A percentile compares a stretch with the other conserved stretches of the same genome.
Evolutionary conservation across 768 basidiomycete genomes (phyloP).

Genomic region (Russula compacta): DNA sequence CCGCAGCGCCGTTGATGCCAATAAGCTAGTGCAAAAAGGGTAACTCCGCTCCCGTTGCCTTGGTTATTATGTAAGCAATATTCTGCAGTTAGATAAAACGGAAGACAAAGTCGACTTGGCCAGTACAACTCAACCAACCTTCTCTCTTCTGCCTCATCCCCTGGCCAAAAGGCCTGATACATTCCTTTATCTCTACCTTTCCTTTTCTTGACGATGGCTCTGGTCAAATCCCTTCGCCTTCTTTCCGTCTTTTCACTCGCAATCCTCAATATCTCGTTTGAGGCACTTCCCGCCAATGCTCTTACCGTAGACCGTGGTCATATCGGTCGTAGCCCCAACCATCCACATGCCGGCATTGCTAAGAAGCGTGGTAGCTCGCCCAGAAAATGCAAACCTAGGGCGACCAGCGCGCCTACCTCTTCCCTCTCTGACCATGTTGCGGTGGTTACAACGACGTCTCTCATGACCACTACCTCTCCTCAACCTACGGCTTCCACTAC

Average conservation of each 20-base stretch:
- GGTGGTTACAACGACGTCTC: not conserved
- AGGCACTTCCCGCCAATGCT: slow-evolving; percentile 40
- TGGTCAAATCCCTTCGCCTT: slow-evolving; percentile 45
- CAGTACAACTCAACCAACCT: too few relatives aligned
- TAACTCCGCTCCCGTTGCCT: slow-evolving; percentile 8
- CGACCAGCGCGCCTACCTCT: slow-evolving; percentile 6
- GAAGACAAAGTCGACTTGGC: not conserved
- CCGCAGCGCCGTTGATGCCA: not conserved
- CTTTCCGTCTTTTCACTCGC: slow-evolving; percentile 51
- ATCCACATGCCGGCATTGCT: slow-evolving; percentile 37
- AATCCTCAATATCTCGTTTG: slow-evolving; percentile 43
- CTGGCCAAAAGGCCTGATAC: not conserved
- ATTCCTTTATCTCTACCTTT: not conserved
- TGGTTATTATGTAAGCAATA: not conserved
- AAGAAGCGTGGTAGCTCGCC: slow-evolving; percentile 35
- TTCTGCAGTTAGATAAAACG: not conserved
- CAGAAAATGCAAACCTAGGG: slow-evolving; percentile 50
- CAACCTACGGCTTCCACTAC: not conserved
- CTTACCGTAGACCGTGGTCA: slow-evolving; percentile 35
- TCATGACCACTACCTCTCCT: slow-evolving; percentile 19
- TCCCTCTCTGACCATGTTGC: too few relatives aligned
- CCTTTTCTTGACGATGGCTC: slow-evolving; percentile 32
- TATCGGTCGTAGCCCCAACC: slow-evolving; percentile 37
- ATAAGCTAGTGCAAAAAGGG: not conserved
- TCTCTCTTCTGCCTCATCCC: not conserved